phyloP scores from a whole-genome alignment of 768 basidiomycete species.

The Hericium coralloides region DNA sequence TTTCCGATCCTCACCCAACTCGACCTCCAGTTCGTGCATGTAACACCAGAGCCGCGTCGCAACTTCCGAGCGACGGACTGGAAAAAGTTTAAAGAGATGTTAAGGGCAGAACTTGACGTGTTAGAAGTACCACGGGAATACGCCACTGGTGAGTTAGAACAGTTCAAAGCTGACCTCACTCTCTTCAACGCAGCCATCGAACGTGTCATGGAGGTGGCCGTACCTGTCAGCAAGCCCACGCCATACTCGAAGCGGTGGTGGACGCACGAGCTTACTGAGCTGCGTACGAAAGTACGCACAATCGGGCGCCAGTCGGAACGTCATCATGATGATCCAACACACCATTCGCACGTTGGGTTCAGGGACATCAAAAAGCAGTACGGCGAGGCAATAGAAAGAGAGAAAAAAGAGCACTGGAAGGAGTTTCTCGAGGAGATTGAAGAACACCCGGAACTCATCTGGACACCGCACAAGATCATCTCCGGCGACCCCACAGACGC shows the following conservation, averaged over 20 bases:
- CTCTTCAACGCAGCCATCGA: neutral
- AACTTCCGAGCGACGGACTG: neutral
- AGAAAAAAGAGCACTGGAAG: constrained; percentile 19
- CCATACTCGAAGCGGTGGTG: neutral
- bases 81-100: neutral
- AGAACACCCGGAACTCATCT: constrained; percentile 6
- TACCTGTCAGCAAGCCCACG: neutral
- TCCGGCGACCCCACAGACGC: constrained; percentile 5
- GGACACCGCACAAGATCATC: constrained; percentile 12
- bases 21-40: constrained; percentile 9
- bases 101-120: neutral
- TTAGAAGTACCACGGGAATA: neutral
- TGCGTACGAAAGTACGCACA: too few relatives aligned
- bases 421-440: constrained; percentile 13
- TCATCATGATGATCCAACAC: neutral
- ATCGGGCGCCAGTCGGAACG: neutral
- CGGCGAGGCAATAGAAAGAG: neutral
- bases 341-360: neutral
- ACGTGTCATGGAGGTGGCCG: neutral
- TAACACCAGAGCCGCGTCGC: neutral
- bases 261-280: neutral
- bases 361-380: constrained; percentile 4
- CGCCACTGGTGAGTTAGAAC: neutral
- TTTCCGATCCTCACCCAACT: constrained; percentile 27
- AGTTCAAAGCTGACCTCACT: neutral